Conservation (phyloP, 495 filamentous ascomycete genomes). For the Tuber borchii region DNA sequence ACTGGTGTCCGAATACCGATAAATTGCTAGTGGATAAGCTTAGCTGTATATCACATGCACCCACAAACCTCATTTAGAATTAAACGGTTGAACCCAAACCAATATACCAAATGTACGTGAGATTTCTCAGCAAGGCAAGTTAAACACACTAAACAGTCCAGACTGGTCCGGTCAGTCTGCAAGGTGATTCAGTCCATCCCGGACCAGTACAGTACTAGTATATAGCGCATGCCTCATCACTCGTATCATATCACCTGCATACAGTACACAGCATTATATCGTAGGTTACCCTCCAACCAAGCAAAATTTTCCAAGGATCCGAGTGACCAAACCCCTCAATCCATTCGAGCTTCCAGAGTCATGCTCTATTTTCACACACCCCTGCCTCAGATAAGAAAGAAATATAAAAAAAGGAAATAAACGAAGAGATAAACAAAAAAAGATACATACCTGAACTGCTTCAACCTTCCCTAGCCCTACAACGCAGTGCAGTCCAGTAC, state of each 20-base stretch:
- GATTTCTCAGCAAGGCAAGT: neutral
- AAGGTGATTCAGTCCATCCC: neutral
- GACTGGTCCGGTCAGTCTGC: neutral
- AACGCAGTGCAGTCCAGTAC: too few relatives aligned
- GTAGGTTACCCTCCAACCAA: neutral
- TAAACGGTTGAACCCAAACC: neutral
- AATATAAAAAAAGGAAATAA: neutral
- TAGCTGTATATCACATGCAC: neutral
- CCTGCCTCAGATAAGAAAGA: neutral
- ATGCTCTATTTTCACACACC: neutral
- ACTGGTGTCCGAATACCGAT: neutral
- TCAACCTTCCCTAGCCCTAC: too few relatives aligned
- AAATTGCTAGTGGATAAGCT: constrained; percentile 5
- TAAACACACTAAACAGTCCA: neutral
- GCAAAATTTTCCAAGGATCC: neutral
- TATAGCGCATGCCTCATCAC: neutral
- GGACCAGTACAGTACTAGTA: neutral
- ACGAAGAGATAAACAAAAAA: neutral
- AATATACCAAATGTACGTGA: neutral
- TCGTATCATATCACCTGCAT: neutral
- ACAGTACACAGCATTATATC: neutral
- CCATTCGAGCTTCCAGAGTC: neutral
- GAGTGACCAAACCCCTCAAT: neutral
- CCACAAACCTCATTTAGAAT: neutral
- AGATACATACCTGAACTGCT: neutral